A percentile compares a stretch with the other conserved stretches of the same genome.
These are phyloP conservation scores for Lactarius psammicola DNA, from an alignment of 768 basidiomycete genomes.

Conservation along the genomic window DNA sequence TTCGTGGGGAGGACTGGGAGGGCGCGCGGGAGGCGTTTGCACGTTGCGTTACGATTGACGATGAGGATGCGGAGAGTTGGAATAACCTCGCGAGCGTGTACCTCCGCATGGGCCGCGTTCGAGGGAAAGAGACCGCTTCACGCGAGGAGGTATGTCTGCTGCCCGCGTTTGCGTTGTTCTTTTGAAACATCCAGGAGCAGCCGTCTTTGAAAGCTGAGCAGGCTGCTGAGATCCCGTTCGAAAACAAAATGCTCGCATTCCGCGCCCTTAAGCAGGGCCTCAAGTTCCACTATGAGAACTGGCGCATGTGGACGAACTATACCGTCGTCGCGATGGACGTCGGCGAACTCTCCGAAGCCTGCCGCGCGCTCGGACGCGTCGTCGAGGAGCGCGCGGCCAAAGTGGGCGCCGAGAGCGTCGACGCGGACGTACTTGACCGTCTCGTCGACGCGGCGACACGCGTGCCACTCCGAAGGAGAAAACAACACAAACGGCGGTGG, in stretches of 20 bases:
- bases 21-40: slow-evolving; percentile 80
- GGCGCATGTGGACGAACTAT: slow-evolving; percentile 99
- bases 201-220: slow-evolving; percentile 1
- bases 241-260: slow-evolving; percentile 86
- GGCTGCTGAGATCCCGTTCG: slow-evolving; percentile 48
- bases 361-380: slow-evolving; percentile 76
- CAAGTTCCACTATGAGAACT: slow-evolving; percentile 80
- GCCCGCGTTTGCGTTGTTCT: no score
- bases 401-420: slow-evolving; percentile 58
- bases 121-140: slow-evolving; percentile 33
- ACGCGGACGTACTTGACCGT: slow-evolving; percentile 84
- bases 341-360: slow-evolving; percentile 86
- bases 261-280: slow-evolving; percentile 90
- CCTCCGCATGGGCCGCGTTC: slow-evolving; percentile 64
- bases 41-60: slow-evolving; percentile 86
- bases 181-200: no score
- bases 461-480: slow-evolving; percentile 40
- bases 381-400: slow-evolving; percentile 68
- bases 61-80: slow-evolving; percentile 98
- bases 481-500: slow-evolving; percentile 61
- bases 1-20: slow-evolving; percentile 81
- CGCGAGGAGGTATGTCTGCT: slow-evolving; percentile 34
- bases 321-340: slow-evolving; percentile 92
- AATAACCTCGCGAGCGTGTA: slow-evolving; percentile 95
- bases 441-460: slow-evolving; percentile 85